Conservation (phyloP, 371 early-diverging fungal genomes). For the Mycotypha africana region DNA sequence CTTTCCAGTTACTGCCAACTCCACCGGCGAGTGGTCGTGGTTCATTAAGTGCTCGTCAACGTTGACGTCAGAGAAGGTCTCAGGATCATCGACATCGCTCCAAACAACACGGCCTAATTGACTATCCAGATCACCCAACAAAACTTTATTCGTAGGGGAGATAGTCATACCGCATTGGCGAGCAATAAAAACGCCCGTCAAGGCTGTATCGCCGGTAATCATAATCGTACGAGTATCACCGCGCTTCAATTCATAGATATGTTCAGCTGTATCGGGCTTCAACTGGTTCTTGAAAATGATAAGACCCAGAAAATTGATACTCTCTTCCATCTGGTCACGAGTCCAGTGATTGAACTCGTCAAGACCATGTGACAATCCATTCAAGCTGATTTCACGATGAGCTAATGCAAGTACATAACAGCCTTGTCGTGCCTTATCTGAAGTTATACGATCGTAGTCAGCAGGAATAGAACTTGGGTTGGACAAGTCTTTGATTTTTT, state of each 20-base stretch:
- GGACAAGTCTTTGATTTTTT: constrained; percentile 63
- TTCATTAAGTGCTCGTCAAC: constrained; percentile 28
- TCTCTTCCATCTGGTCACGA: constrained; percentile 67
- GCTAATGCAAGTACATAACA: constrained; percentile 79
- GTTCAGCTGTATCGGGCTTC: constrained; percentile 72
- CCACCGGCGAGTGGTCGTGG: constrained; percentile 34
- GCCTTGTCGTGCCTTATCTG: constrained; percentile 63
- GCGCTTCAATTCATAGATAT: constrained; percentile 66
- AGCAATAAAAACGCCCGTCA: constrained; percentile 86
- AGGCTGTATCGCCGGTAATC: constrained; percentile 92
- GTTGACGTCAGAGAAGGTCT: constrained; percentile 27
- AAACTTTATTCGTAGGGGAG: constrained; percentile 20
- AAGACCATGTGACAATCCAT: constrained; percentile 25
- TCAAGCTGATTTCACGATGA: constrained; percentile 44
- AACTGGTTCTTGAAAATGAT: constrained; percentile 85
- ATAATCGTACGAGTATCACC: constrained; percentile 80
- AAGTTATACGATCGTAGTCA: constrained; percentile 55
- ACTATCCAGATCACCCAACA: constrained; percentile 48
- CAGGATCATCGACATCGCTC: constrained; percentile 50
- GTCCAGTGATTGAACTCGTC: constrained; percentile 37
- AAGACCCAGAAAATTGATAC: constrained; percentile 64
- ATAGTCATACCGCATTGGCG: constrained; percentile 71
- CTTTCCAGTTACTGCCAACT: constrained; percentile 70
- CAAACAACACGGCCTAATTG: constrained; percentile 30
- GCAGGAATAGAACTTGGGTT: constrained; percentile 51